Evolutionary conservation across 2,329 filamentous ascomycete species (phyloP).

Genomic region (Westerdykella aurantiaca): DNA sequence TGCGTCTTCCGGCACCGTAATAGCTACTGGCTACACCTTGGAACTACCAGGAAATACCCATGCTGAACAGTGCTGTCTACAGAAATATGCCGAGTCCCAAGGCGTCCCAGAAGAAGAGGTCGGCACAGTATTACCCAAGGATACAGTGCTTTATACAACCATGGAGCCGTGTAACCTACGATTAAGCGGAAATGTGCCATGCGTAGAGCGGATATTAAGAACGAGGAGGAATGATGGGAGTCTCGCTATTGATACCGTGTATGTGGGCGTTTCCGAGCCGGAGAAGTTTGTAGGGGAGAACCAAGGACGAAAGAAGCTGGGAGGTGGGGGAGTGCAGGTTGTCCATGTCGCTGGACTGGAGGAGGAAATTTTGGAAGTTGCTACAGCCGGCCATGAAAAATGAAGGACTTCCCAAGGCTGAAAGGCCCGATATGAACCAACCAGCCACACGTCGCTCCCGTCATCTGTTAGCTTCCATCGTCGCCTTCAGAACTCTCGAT

Average conservation of each 20-base stretch:
- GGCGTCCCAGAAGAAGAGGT: constrained; percentile 50
- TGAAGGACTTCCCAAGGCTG: constrained; percentile 2
- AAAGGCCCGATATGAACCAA: constrained; percentile 22
- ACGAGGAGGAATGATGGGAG: constrained; percentile 42
- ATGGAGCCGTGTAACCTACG: constrained; percentile 79
- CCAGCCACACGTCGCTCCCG: constrained; percentile 53
- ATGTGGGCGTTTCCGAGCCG: constrained; percentile 83
- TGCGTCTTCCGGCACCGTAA: constrained; percentile 51
- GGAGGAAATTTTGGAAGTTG: constrained; percentile 71
- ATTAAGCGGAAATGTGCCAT: constrained; percentile 68
- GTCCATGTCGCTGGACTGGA: constrained; percentile 70
- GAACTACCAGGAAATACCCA: constrained; percentile 92
- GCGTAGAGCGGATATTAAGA: constrained; percentile 70
- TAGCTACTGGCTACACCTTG: constrained; percentile 82
- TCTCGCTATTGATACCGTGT: constrained; percentile 66
- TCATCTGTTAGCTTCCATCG: constrained; percentile 42
- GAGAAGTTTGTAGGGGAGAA: constrained; percentile 85
- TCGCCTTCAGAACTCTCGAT: no score
- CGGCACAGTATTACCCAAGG: constrained; percentile 46
- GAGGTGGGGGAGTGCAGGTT: constrained; percentile 67
- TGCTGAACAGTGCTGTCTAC: constrained; percentile 86
- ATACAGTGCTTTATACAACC: constrained; percentile 75
- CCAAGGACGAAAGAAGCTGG: constrained; percentile 63
- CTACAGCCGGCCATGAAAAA: constrained; percentile 69
- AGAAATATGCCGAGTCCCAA: constrained; percentile 55